Evolutionary conservation across 2,329 filamentous ascomycete species (phyloP), one percentile per base, ranked within the genome.

Genomic region (Paracoccidioides lutzii): DNA sequence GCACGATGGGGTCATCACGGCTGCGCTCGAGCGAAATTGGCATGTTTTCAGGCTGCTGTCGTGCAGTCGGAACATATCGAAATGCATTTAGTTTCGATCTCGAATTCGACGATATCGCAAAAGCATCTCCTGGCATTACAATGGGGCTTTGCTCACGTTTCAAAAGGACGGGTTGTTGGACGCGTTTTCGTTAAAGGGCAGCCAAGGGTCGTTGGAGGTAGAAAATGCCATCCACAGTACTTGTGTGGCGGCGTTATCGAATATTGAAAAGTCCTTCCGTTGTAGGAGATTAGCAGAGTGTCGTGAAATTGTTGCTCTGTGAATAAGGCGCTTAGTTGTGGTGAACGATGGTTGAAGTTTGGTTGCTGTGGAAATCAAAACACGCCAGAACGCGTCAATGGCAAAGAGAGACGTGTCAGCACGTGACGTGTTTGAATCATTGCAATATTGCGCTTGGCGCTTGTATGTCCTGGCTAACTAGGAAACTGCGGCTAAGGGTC

Each of bases 61-160:
- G 45, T 9, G 12, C 32, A 5, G 35, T 9, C 9, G 51, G 38
- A 28, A 45, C 54, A 55, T 61, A 60, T 40, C 59, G 53, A 42
- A 61, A 73, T 65, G 61, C 68, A 70, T 63, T 73, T 70, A 61
- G 67, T 66, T 53, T 65, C 56, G 59, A 72, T 70, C 57, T 69
- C 65, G 61, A 73, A 69, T 51, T 69, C 30, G 57, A 51, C 22
- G 57, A 62, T 22, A 60, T 56, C 3, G 14, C 40, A 46, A 55
- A 56, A 15, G 48, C 52, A 40, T 57, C 53, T 15, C 54, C 53
- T 30, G 52, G 38, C 54, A 55, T 57, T 43, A 52, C 49, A 69
- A 59, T 64, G 12, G 22, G 8, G n/a, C 28, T 41, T 42, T n/a
- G 14, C 22, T 15, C 15, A 32, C 1, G 28, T 6, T 32, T 52